Evolutionary conservation across 2,329 filamentous ascomycete genomes (phyloP).

Genomic region (Apiospora hydei): DNA sequence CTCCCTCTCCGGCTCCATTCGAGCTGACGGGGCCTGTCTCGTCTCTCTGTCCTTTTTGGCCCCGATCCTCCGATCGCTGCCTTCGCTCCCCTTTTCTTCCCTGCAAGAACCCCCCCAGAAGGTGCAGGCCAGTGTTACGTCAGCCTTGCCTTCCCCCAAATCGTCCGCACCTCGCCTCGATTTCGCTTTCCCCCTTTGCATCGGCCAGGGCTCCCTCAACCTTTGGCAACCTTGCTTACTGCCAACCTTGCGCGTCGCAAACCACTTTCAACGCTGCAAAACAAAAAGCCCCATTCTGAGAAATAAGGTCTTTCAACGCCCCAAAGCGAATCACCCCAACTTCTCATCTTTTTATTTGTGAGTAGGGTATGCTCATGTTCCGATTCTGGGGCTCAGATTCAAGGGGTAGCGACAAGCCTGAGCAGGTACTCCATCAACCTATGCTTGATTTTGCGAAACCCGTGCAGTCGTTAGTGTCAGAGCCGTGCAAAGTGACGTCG

Average conservation of each 20-base stretch:
- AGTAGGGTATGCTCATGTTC: constrained; percentile 62
- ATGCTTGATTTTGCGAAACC: constrained; percentile 47
- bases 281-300: constrained; percentile 9
- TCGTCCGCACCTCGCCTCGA: constrained; percentile 36
- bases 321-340: constrained; percentile 25
- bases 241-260: constrained; percentile 13
- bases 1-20: neutral
- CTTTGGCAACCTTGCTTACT: constrained; percentile 23
- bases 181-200: constrained; percentile 32
- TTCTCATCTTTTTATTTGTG: constrained; percentile 31
- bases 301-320: constrained; percentile 17
- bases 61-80: constrained; percentile 29
- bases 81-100: constrained; percentile 22
- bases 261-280: constrained; percentile 20
- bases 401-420: constrained; percentile 62
- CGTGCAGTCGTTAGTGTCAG: constrained; percentile 43
- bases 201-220: constrained; percentile 27
- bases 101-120: constrained; percentile 30
- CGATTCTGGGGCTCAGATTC: constrained; percentile 66
- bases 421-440: constrained; percentile 48
- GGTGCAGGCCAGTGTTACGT: constrained; percentile 38
- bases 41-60: constrained; percentile 21
- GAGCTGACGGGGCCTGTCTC: constrained; percentile 7
- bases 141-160: constrained; percentile 39
- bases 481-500: constrained; percentile 33